A percentile compares a stretch with the other conserved stretches of the same genome.
These are phyloP conservation scores for Saturnispora zaruensis DNA, from an alignment of 805 yeast genomes.

Conservation along the genomic window DNA sequence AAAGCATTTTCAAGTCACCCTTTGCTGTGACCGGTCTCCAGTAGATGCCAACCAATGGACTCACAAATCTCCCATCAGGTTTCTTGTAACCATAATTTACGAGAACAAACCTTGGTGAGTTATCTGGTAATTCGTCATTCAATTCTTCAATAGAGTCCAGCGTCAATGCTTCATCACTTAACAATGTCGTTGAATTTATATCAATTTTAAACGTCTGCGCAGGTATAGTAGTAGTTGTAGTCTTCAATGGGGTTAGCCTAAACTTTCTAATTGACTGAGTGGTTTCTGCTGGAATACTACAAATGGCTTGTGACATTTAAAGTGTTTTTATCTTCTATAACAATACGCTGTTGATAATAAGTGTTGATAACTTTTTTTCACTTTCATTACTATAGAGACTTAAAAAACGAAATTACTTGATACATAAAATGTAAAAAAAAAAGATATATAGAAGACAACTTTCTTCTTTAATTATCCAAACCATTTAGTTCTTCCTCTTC, in stretches of 20 bases:
- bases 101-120: conserved; percentile 65
- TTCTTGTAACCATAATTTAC: conserved; percentile 65
- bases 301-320: conserved; percentile 43
- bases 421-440: background rate
- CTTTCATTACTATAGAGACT: background rate
- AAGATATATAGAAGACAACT: background rate
- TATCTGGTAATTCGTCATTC: conserved; percentile 72
- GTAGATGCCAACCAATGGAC: conserved; percentile 74
- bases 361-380: background rate
- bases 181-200: conserved; percentile 42
- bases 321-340: background rate
- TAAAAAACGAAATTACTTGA: background rate
- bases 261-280: conserved; percentile 56
- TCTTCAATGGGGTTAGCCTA: conserved; percentile 49
- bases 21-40: conserved; percentile 86
- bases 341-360: background rate
- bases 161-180: conserved; percentile 36
- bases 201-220: conserved; percentile 58
- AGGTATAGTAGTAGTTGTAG: conserved; percentile 52
- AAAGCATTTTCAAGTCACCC: conserved; percentile 74
- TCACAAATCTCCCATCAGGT: conserved; percentile 60
- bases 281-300: conserved; percentile 56
- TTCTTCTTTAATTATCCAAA: conserved; percentile 13
- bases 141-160: conserved; percentile 50
- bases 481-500: conserved; percentile 47